Evolutionary conservation across 2,329 filamentous ascomycete genomes (phyloP).

Genomic region (Clonostachys byssicola): DNA sequence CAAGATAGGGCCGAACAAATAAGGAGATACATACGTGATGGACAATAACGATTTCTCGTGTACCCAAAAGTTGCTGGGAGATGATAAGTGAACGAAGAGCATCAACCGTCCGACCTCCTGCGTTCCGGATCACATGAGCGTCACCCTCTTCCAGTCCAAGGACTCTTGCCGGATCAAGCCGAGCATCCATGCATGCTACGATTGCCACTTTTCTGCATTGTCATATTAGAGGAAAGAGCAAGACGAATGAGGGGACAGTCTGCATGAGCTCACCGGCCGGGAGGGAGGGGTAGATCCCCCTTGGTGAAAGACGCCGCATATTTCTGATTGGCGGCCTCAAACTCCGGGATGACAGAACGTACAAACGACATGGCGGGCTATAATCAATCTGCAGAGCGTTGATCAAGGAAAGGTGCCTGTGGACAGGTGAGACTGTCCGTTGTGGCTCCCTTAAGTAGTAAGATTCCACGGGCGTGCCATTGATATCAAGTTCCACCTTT

Average conservation of each 20-base stretch:
- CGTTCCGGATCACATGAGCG: constrained; percentile 76
- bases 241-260: not conserved
- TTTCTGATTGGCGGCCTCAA: constrained; percentile 1
- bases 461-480: not conserved
- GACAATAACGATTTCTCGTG: constrained; percentile 68
- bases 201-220: constrained; percentile 1
- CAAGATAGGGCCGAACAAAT: not conserved
- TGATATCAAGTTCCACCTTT: not conserved
- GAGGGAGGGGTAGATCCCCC: not conserved
- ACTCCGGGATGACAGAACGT: not conserved
- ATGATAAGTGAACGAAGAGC: constrained; percentile 73
- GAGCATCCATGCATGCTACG: constrained; percentile 80
- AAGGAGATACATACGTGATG: constrained; percentile 44
- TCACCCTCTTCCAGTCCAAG: constrained; percentile 71
- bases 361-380: too few species aligned
- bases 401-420: too few species aligned
- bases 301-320: constrained; percentile 1
- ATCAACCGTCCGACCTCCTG: constrained; percentile 62
- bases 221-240: too few species aligned
- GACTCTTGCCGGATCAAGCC: constrained; percentile 62
- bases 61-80: constrained; percentile 74
- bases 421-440: too few species aligned
- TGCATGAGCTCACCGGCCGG: not conserved
- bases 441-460: not conserved
- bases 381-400: too few species aligned